A percentile compares a stretch with the other conserved stretches of the same genome.
phyloP scores from a whole-genome alignment of 768 basidiomycete genomes.

The Termitomyces sp. region DNA sequence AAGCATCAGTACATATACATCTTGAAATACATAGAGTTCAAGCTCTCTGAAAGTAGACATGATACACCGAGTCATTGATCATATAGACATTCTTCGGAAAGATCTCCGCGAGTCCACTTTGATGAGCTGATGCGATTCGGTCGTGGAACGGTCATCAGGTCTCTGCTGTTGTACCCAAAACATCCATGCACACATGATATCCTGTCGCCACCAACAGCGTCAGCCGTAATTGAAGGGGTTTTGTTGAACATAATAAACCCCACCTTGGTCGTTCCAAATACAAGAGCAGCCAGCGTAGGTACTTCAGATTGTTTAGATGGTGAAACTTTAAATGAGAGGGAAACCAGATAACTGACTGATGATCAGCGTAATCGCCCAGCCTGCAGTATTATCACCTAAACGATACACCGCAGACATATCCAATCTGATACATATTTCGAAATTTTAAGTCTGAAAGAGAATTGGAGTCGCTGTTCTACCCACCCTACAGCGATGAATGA shows the following conservation, averaged over 20 bases:
- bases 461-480: neutral
- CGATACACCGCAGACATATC: neutral
- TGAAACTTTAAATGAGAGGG: no score
- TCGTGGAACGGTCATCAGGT: neutral
- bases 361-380: neutral
- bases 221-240: neutral
- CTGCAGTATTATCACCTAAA: neutral
- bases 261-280: neutral
- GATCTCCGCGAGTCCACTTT: neutral
- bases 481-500: neutral
- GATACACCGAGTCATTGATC: no score
- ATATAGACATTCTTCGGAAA: neutral
- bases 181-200: neutral
- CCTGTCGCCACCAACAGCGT: neutral
- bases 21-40: no score
- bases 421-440: neutral
- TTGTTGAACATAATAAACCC: neutral
- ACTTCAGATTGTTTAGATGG: neutral
- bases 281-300: neutral
- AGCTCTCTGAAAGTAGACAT: no score
- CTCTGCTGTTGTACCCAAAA: neutral
- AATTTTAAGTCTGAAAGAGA: no score
- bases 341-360: neutral
- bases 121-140: neutral
- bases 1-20: no score